Conservation (phyloP, 2,329 filamentous ascomycete species). For the Chrysoporthe cubensis region DNA sequence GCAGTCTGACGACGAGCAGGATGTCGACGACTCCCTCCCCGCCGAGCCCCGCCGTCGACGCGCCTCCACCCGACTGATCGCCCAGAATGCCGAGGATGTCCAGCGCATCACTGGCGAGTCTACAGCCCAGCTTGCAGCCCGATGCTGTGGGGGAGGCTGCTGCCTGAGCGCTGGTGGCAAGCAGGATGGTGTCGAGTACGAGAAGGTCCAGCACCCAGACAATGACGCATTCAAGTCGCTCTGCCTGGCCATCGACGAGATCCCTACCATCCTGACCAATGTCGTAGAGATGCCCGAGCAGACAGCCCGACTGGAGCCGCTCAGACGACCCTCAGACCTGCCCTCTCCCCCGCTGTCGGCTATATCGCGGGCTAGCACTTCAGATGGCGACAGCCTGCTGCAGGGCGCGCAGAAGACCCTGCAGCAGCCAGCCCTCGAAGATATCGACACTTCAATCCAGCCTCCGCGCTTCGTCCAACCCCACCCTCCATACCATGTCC, state of each 20-base stretch:
- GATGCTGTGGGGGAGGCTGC: constrained; percentile 68
- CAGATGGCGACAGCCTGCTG: constrained; percentile 39
- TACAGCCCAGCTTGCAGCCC: constrained; percentile 62
- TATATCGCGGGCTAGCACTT: constrained; percentile 47
- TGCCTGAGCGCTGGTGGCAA: constrained; percentile 56
- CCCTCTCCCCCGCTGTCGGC: constrained; percentile 55
- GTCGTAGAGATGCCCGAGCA: constrained; percentile 74
- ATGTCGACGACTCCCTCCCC: constrained; percentile 52
- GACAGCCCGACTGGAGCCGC: constrained; percentile 70
- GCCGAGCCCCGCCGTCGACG: constrained; percentile 57
- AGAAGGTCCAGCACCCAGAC: constrained; percentile 65
- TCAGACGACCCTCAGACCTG: constrained; percentile 45
- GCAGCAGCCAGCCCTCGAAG: constrained; percentile 40
- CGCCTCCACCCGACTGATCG: constrained; percentile 71
- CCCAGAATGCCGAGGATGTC: constrained; percentile 65
- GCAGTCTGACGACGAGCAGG: constrained; percentile 57
- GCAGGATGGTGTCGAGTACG: constrained; percentile 53
- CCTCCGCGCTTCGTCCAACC: constrained; percentile 92
- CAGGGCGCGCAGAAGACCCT: constrained; percentile 31
- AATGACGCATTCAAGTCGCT: constrained; percentile 85
- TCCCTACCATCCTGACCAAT: constrained; percentile 74
- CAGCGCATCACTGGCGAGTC: constrained; percentile 68
- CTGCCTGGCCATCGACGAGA: constrained; percentile 72
- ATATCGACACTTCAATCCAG: constrained; percentile 64
- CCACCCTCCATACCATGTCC: constrained; percentile 91